Conservation (phyloP, 495 filamentous ascomycete species). For the Astrocystis sublimbata region DNA sequence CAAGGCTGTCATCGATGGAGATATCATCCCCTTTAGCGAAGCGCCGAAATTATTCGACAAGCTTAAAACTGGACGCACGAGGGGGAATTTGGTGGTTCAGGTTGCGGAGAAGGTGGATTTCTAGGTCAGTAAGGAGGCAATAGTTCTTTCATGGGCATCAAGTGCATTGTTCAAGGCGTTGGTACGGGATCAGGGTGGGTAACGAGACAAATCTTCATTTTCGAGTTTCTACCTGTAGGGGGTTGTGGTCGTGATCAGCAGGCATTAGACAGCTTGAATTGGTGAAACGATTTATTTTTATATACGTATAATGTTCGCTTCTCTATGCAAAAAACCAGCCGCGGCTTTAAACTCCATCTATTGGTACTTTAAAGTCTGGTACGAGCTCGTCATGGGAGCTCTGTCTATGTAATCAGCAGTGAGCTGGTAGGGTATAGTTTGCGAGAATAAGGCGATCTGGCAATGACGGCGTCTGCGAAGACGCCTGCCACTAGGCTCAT, state of each 20-base stretch:
- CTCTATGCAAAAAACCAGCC: background rate
- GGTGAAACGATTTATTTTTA: background rate
- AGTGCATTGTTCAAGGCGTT: background rate
- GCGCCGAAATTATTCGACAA: slow-evolving; percentile 63
- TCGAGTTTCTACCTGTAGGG: no score
- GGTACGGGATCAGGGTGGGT: background rate
- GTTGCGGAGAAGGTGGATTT: slow-evolving; percentile 37
- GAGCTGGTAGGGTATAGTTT: background rate
- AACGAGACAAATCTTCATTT: background rate
- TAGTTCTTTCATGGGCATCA: background rate
- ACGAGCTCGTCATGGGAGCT: background rate
- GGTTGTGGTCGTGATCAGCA: no score
- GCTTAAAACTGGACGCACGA: slow-evolving; percentile 60
- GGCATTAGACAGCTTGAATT: no score
- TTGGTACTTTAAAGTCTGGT: slow-evolving; percentile 2
- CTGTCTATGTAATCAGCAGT: background rate
- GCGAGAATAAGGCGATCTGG: background rate
- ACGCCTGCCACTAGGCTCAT: background rate
- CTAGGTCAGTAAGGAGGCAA: no score
- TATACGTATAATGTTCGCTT: background rate
- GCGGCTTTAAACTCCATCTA: background rate
- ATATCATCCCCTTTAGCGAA: slow-evolving; percentile 61
- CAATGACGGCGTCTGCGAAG: background rate
- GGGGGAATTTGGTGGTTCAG: slow-evolving; percentile 70
- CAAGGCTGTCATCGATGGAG: slow-evolving; percentile 58